Base-by-base conservation (phyloP, 2,329 filamentous ascomycete genomes). In the Neonectria hederae region DNA sequence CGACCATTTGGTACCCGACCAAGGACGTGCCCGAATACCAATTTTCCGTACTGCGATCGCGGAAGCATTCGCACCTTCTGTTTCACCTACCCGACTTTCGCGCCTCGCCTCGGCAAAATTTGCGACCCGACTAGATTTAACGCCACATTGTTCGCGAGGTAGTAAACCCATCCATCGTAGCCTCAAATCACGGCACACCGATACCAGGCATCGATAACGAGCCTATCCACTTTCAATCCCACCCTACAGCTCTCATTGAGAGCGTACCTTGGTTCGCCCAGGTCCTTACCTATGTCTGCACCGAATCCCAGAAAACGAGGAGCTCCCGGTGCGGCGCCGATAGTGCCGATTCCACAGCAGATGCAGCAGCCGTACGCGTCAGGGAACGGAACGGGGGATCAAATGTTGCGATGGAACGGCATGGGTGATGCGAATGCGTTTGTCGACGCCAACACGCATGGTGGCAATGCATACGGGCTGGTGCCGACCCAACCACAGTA, bases 311-410 rank as follows among this genome's bases (percentile, higher is more conserved):
- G 92, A 78, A 96, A 96, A 83, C 86, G 92, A 77, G 84, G 90
- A 70, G 92, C 92, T 51, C 90, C 92, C 61, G 92, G 90, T 76
- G 82, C 89, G 66, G 85, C 88, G 40, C 90, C 92, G n/a, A 80
- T 87, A 68, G 80, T 86, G 22, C 86, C 88, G 35, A 75, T 83
- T 54, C 82, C 83, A 65, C 82, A 84, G 42, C 82, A 82, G 68
- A 79, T 86, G 74, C 85, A 86, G 62, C 81, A 81, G 66, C 76
- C 80, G 42, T 83, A 85, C 72, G 76, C 79, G 32, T 75, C 80
- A 65, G 80, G 82, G 19, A 80, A 80, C 62, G 83, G 83, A 52
- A 77, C 83, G 66, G 76, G 81, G 67, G 86, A 83, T 65, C 81
- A 83, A 74, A 79, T 83, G 68, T 73, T 82, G 66, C 77, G 80